These are phyloP conservation scores for Lophium mytilinum DNA, from an alignment of 495 filamentous ascomycete genomes.

Conservation along the genomic window DNA sequence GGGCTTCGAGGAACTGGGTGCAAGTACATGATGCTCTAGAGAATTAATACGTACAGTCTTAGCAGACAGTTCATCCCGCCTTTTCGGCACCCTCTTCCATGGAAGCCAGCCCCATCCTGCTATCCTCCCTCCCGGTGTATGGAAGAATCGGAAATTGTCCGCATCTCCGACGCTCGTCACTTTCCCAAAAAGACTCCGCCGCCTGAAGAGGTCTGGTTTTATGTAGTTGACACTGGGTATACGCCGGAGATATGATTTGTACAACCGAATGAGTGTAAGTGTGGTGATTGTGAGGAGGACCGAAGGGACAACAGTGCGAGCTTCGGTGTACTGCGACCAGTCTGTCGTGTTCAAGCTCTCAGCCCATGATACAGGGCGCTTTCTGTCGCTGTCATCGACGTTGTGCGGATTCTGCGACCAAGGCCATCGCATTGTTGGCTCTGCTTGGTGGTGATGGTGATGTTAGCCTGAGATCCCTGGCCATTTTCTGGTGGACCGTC, in stretches of 20 bases:
- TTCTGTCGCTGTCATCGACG: slow-evolving; percentile 28
- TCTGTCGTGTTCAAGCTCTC: slow-evolving; percentile 47
- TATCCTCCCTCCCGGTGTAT: slow-evolving; percentile 81
- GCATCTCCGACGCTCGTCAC: slow-evolving; percentile 95
- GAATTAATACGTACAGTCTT: slow-evolving; percentile 55
- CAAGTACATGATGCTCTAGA: not conserved
- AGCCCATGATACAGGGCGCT: slow-evolving; percentile 34
- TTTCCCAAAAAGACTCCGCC: slow-evolving; percentile 65
- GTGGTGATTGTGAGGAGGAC: slow-evolving; percentile 60
- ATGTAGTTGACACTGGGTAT: slow-evolving; percentile 69
- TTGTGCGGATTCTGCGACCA: slow-evolving; percentile 13
- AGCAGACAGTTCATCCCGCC: slow-evolving; percentile 58
- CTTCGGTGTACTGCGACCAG: slow-evolving; percentile 58
- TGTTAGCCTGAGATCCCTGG: no score
- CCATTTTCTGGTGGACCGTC: no score
- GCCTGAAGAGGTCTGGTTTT: slow-evolving; percentile 57
- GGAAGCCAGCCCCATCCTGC: slow-evolving; percentile 88
- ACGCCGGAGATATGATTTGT: slow-evolving; percentile 69
- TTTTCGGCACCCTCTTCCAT: slow-evolving; percentile 60
- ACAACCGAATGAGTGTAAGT: slow-evolving; percentile 52
- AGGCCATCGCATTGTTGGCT: slow-evolving; percentile 24
- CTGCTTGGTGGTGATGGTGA: not conserved
- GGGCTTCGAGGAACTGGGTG: not conserved
- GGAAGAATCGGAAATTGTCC: slow-evolving; percentile 87
- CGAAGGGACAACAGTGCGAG: slow-evolving; percentile 57